Evolutionary conservation across 2,329 filamentous ascomycete genomes (phyloP).

Genomic region (Aurifilum marmelostoma): DNA sequence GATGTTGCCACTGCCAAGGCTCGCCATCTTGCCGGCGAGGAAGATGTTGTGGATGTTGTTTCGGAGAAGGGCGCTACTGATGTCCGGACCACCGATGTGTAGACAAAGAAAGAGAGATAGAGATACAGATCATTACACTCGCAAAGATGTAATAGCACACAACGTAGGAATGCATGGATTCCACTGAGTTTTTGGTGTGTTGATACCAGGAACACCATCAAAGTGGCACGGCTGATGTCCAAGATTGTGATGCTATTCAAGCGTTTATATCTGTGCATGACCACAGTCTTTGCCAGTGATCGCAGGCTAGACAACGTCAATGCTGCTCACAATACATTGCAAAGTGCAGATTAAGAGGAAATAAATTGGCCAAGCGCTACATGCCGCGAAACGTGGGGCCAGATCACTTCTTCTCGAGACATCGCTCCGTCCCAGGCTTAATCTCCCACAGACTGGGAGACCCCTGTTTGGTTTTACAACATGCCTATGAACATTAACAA

Average conservation of each 20-base stretch:
- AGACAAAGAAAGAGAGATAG: not conserved
- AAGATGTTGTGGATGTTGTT: slow-evolving; percentile 18
- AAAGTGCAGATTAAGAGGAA: too few species aligned
- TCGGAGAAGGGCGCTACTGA: slow-evolving; percentile 17
- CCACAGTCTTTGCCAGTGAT: not conserved
- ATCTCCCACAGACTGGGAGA: not conserved
- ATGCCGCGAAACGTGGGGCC: too few species aligned
- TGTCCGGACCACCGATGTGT: slow-evolving; percentile 9
- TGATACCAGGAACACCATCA: not conserved
- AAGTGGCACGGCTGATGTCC: not conserved
- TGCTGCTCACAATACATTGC: too few species aligned
- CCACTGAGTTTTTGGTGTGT: not conserved
- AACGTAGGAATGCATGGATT: not conserved
- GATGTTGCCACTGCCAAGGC: slow-evolving; percentile 31
- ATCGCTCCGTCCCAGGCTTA: too few species aligned
- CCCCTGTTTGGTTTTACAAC: not conserved
- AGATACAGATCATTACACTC: not conserved
- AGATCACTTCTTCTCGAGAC: not conserved
- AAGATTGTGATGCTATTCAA: not conserved
- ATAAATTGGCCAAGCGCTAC: too few species aligned
- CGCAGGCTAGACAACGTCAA: too few species aligned
- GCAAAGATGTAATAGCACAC: not conserved
- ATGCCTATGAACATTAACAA: not conserved
- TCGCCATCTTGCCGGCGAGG: slow-evolving; percentile 29
- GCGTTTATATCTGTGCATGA: not conserved